These are phyloP conservation scores for Mortierella polycephala DNA, from an alignment of 371 early-diverging fungal species.

Conservation along the genomic window DNA sequence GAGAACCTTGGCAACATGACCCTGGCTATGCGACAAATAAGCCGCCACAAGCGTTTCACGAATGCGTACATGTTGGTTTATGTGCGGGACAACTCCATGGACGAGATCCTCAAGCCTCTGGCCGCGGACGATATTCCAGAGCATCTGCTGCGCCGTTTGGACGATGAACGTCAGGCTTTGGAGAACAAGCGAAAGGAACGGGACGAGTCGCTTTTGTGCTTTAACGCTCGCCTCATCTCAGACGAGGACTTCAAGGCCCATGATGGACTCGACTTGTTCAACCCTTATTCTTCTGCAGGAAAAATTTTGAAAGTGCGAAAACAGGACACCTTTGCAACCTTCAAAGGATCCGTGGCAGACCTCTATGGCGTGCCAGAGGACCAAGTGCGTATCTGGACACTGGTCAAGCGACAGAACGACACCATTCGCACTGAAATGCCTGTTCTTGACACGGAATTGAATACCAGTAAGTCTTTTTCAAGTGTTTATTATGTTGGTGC, in stretches of 20 bases:
- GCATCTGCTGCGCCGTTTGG: slow-evolving; percentile 73
- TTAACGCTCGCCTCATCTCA: slow-evolving; percentile 54
- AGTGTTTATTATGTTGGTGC: slow-evolving; percentile 30
- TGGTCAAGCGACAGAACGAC: slow-evolving; percentile 85
- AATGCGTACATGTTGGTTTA: slow-evolving; percentile 99
- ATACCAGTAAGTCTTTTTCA: slow-evolving; percentile 56
- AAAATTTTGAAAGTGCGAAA: slow-evolving; percentile 63
- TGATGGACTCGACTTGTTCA: slow-evolving; percentile 86
- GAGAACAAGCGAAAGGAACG: slow-evolving; percentile 43
- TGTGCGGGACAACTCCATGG: slow-evolving; percentile 81
- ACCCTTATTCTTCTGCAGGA: slow-evolving; percentile 52
- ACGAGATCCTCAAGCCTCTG: slow-evolving; percentile 78
- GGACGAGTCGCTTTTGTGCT: slow-evolving; percentile 39
- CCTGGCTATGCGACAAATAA: slow-evolving; percentile 42
- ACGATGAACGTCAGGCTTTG: slow-evolving; percentile 23
- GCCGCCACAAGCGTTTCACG: slow-evolving; percentile 79
- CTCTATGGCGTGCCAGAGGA: slow-evolving; percentile 62
- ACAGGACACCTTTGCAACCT: slow-evolving; percentile 64
- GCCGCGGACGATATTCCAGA: slow-evolving; percentile 78
- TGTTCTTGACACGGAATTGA: slow-evolving; percentile 58
- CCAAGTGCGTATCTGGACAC: slow-evolving; percentile 84
- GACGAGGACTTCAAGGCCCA: slow-evolving; percentile 70
- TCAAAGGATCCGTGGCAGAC: slow-evolving; percentile 65
- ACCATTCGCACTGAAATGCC: slow-evolving; percentile 84
- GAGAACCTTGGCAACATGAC: slow-evolving; percentile 60